Evolutionary conservation across 2,329 filamentous ascomycete genomes (phyloP), one percentile per base, ranked within the genome.

Genomic region (Hypomyces rosellus): DNA sequence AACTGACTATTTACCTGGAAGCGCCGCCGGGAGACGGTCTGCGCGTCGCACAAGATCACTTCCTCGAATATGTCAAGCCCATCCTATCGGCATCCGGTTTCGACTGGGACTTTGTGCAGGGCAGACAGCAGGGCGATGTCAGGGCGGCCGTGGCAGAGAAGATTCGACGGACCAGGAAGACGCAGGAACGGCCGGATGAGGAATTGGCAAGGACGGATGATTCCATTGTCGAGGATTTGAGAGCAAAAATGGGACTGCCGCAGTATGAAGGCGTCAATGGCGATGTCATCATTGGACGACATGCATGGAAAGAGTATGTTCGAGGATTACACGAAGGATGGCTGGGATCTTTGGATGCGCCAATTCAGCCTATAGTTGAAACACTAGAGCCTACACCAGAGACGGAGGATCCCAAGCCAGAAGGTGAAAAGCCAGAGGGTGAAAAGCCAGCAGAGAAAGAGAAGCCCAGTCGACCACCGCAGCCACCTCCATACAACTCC

Each of bases 301-400:
- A 96, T 65, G 85, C 92, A 9, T 99, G 93, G 93, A 99, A 96
- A 71, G 93, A 99, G 70, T 99, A 97, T 66, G 74, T 97, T 20
- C 80, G 91, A 52, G 93, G 93, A 42, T 65, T 97, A 57, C 93
- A 99, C 65, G 93, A 99, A 70, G 93, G 93, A 50, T 99, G 93
- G 92, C 73, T 99, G 20, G 92, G 93, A 0, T 90, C 93, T 7
- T 72, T 95, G 40, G 81, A 86, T 52, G 69, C 82, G 50, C 86
- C 86, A 2, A 61, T 65, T 25, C 64, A 71, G 48, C 51, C 62
- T 34, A 56, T 62, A 8, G 36, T 42, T 34, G 48, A 51, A 34
- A 43, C 16, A 45, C 34, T 49, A 54, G 46, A 61, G 51, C 37
- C 45, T n/a, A 51, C 50, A 13, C 54, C 54, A 15, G 48, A 22